Conservation (phyloP, 2,329 filamentous ascomycete genomes). For the Cordyceps militaris region DNA sequence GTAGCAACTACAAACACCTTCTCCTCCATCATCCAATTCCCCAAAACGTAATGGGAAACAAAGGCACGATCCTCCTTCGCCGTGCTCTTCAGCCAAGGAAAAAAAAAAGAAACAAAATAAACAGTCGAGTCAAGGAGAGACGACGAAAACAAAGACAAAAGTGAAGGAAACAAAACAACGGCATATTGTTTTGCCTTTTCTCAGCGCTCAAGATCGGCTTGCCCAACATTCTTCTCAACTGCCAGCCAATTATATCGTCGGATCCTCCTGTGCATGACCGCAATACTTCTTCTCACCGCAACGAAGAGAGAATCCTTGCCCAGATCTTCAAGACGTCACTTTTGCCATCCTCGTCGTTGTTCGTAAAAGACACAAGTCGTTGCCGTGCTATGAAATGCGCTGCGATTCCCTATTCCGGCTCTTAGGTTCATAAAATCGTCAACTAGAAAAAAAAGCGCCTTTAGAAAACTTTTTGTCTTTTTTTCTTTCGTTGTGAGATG, state of each 20-base stretch:
- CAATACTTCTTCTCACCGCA: neutral
- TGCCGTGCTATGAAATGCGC: slow-evolving; percentile 1
- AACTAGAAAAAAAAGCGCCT: neutral
- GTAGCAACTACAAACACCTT: neutral
- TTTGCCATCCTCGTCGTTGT: neutral
- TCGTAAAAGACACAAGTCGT: neutral
- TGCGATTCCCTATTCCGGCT: neutral
- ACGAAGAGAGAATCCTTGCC: neutral
- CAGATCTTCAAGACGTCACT: neutral
- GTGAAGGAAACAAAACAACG: neutral
- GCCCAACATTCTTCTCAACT: neutral
- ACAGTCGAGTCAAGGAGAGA: neutral
- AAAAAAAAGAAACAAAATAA: neutral
- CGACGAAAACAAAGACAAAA: neutral
- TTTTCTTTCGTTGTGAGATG: slow-evolving; percentile 7
- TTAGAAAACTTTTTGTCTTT: slow-evolving; percentile 6
- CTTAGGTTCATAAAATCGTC: neutral
- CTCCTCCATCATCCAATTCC: neutral
- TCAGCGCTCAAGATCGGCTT: neutral
- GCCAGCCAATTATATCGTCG: neutral
- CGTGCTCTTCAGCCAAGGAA: neutral
- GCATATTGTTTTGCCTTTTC: too few species aligned
- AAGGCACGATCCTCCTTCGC: neutral
- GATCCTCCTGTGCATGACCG: neutral
- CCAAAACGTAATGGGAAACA: neutral